Evolutionary conservation across 2,329 filamentous ascomycete genomes (phyloP).

Genomic region (Trichoderma sp.): DNA sequence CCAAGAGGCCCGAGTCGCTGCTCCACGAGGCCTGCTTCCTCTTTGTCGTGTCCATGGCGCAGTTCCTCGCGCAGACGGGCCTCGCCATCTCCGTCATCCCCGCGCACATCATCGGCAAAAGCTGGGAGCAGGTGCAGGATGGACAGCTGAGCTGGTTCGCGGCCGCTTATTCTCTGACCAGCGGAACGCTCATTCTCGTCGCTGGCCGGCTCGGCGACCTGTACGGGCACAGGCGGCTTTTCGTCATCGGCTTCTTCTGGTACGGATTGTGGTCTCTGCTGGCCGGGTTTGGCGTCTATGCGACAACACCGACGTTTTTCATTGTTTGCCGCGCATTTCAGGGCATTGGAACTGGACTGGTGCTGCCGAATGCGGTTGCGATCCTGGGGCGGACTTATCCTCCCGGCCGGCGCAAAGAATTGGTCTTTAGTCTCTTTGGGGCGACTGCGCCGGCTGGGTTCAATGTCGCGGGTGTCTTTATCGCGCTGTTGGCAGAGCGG

Average conservation of each 20-base stretch:
- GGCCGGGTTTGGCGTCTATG: conserved; percentile 40
- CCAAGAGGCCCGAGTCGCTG: conserved; percentile 13
- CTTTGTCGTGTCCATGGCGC: conserved; percentile 13
- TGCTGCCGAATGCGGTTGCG: conserved; percentile 59
- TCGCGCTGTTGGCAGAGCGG: conserved; percentile 26
- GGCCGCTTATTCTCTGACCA: conserved; percentile 9
- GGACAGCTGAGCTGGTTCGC: conserved; percentile 18
- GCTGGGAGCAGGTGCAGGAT: conserved; percentile 13
- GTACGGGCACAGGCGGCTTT: conserved; percentile 54
- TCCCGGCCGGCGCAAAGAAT: conserved; percentile 37
- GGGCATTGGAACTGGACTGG: conserved; percentile 56
- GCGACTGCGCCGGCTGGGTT: conserved; percentile 39
- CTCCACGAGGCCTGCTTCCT: conserved; percentile 17
- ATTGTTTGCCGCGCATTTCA: conserved; percentile 53
- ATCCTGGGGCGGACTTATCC: conserved; percentile 56
- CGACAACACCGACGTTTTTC: conserved; percentile 43
- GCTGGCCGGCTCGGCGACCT: conserved; percentile 55
- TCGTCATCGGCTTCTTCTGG: conserved; percentile 54
- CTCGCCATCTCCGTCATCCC: conserved; percentile 4
- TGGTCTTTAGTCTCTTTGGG: conserved; percentile 41
- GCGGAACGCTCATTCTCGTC: conserved; percentile 55
- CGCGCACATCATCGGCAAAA: conserved; percentile 9
- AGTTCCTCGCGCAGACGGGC: conserved; percentile 12
- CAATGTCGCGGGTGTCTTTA: conserved; percentile 35
- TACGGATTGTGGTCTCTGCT: conserved; percentile 50